Evolutionary conservation across 2,329 filamentous ascomycete genomes (phyloP).

Genomic region (Chalaropsis ovoidea): DNA sequence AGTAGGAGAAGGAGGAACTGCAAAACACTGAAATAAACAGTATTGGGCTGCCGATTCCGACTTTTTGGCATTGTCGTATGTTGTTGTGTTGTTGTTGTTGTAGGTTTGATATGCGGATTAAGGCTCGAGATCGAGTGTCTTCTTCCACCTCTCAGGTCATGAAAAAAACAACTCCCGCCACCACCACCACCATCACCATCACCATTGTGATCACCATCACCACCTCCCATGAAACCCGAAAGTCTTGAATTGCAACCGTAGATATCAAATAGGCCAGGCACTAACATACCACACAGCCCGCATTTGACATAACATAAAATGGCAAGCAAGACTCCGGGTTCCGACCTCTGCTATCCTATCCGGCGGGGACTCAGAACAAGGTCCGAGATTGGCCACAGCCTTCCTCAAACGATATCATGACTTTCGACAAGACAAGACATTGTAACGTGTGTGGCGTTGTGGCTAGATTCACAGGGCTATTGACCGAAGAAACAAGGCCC

Average conservation of each 20-base stretch:
- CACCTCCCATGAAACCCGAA: neutral
- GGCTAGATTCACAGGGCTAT: neutral
- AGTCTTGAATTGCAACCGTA: neutral
- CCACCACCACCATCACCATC: conserved; percentile 18
- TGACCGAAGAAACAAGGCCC: neutral
- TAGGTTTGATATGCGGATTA: conserved; percentile 25
- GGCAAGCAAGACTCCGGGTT: neutral
- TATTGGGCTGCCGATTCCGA: neutral
- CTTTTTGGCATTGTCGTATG: conserved; percentile 16
- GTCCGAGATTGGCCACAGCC: neutral
- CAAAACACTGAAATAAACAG: neutral
- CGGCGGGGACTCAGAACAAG: neutral
- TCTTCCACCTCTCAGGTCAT: conserved; percentile 23
- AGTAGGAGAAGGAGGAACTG: conserved; percentile 6
- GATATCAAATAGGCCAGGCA: neutral
- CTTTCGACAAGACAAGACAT: neutral
- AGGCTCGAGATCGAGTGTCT: conserved; percentile 19
- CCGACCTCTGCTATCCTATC: conserved; percentile 1
- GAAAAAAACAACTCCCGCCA: conserved; percentile 17
- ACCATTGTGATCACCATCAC: neutral
- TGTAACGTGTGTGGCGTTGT: neutral
- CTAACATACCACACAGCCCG: neutral
- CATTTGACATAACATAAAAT: neutral
- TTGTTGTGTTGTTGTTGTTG: conserved; percentile 24
- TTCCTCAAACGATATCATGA: neutral